These are phyloP conservation scores for Paramecium primaurelia DNA, from an alignment of 73 alveolate genomes.

Conservation along the genomic window DNA sequence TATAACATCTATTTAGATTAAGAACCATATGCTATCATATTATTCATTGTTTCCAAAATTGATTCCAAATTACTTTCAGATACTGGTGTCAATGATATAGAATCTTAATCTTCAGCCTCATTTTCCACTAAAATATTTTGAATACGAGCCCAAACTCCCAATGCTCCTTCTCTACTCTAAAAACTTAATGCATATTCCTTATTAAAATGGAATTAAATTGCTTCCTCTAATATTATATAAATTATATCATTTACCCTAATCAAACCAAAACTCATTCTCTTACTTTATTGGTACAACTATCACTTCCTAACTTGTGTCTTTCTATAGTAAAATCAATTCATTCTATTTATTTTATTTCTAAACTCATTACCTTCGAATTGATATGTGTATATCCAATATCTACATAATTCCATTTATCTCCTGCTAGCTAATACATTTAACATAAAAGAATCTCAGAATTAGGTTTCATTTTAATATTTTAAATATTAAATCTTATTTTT, in stretches of 20 bases:
- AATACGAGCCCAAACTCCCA: neutral
- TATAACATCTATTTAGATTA: neutral
- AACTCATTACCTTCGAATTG: neutral
- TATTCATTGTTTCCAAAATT: neutral
- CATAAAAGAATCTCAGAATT: conserved; percentile 5
- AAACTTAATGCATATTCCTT: conserved; percentile 11
- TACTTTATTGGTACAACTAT: neutral
- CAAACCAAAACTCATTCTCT: neutral
- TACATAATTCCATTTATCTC: neutral
- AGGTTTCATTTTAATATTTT: neutral
- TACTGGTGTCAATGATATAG: neutral
- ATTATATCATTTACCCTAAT: neutral
- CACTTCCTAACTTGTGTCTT: neutral
- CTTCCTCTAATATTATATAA: neutral
- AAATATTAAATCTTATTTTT: neutral
- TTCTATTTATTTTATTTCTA: neutral
- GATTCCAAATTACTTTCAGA: neutral
- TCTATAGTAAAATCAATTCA: neutral
- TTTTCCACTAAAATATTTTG: neutral
- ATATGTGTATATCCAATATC: neutral
- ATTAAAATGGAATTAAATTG: neutral
- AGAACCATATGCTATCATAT: neutral
- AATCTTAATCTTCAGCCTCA: neutral
- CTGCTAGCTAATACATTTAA: neutral
- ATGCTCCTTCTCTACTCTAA: neutral